Percentiles rank a stretch among this genome's conserved stretches.
phyloP scores from a whole-genome alignment of 352 stramenopile genomes.

The Phytophthora aleatoria region DNA sequence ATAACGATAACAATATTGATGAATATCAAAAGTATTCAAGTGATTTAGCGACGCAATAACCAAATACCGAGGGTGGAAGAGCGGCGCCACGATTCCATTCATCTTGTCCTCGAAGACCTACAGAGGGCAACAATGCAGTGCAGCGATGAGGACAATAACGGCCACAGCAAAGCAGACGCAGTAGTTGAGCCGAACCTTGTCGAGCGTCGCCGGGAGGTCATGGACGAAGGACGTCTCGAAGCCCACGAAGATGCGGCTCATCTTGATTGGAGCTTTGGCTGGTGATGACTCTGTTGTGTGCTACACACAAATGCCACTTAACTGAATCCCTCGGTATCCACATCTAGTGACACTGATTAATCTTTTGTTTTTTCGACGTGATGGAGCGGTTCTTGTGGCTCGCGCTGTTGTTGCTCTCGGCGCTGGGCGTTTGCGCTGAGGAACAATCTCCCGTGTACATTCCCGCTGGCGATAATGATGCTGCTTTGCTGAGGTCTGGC shows the following conservation, averaged over 20 bases:
- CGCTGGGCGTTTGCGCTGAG: constrained; percentile 6
- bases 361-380: neutral
- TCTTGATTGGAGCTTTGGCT: constrained; percentile 8
- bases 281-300: constrained; percentile 10
- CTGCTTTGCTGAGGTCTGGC: constrained; percentile 6
- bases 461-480: neutral
- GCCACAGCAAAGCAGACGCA: neutral
- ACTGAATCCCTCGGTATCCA: constrained; percentile 1
- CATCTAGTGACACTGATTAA: neutral
- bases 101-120: constrained; percentile 82
- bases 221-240: constrained; percentile 77
- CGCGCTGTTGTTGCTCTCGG: constrained; percentile 24
- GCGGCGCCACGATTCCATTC: constrained; percentile 72
- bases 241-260: constrained; percentile 75
- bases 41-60: neutral
- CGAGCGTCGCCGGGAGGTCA: constrained; percentile 66
- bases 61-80: constrained; percentile 82
- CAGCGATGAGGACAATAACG: constrained; percentile 1
- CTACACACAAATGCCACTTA: neutral
- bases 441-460: constrained; percentile 4
- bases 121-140: constrained; percentile 1
- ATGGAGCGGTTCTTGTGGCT: constrained; percentile 15
- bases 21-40: neutral
- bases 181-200: constrained; percentile 41
- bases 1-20: neutral